phyloP scores from a whole-genome alignment of 805 yeast species.

The Nakazawaea wickerhamii region DNA sequence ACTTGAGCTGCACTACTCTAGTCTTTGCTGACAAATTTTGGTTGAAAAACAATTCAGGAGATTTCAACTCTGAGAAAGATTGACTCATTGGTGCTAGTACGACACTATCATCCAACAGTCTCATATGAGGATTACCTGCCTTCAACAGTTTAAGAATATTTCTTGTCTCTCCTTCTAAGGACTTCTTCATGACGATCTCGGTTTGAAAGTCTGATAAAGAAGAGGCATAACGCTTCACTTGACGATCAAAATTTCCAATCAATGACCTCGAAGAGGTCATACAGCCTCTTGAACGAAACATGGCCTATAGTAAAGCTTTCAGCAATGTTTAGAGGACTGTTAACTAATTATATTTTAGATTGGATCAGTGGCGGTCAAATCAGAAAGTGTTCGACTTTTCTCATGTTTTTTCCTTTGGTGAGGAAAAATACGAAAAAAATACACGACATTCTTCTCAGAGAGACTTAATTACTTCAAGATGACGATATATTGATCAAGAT shows the following conservation, averaged over 20 bases:
- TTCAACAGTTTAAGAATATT: constrained; percentile 7
- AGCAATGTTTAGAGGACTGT: background rate
- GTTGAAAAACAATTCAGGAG: background rate
- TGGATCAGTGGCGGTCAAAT: background rate
- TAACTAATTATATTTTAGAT: no score
- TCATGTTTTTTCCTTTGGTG: background rate
- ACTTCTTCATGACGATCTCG: constrained; percentile 15
- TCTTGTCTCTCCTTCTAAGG: constrained; percentile 14
- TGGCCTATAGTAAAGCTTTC: background rate
- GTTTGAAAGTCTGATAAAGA: constrained; percentile 18
- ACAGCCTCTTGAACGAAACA: constrained; percentile 12
- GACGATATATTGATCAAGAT: no score
- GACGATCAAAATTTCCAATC: background rate
- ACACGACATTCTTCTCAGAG: background rate
- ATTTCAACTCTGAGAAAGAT: background rate
- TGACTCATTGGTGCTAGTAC: constrained; percentile 1
- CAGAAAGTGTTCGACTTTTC: background rate
- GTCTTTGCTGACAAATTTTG: background rate
- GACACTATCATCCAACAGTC: constrained; percentile 1
- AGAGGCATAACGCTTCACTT: constrained; percentile 11
- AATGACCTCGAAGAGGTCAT: constrained; percentile 1
- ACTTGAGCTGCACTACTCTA: constrained; percentile 1
- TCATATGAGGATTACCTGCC: constrained; percentile 1
- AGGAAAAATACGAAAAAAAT: background rate
- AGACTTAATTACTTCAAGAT: no score